A percentile compares a stretch with the other conserved stretches of the same genome.
These are phyloP conservation scores for Syzygium grande DNA, from an alignment of 345 rosid genomes.

Conservation along the genomic window DNA sequence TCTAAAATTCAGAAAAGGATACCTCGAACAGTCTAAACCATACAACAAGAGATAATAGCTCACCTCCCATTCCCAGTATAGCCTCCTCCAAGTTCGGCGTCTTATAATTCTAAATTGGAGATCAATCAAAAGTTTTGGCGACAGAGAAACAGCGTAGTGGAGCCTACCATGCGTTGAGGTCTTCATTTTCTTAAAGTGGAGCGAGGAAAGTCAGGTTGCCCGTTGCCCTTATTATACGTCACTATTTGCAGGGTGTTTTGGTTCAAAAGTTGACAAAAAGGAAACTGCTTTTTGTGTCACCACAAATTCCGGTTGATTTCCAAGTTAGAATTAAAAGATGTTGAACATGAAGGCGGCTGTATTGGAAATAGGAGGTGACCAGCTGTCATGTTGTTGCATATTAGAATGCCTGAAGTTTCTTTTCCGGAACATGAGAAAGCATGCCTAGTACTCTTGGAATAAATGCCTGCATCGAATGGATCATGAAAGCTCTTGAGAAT, in stretches of 20 bases:
- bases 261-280: not conserved
- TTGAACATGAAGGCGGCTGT: not conserved
- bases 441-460: not conserved
- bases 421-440: not conserved
- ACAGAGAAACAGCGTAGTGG: not conserved
- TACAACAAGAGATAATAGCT: not conserved
- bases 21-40: not conserved
- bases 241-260: not conserved
- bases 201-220: not conserved
- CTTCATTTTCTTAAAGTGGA: not conserved
- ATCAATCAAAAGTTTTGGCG: not conserved
- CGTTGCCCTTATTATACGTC: not conserved
- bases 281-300: not conserved
- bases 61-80: not conserved
- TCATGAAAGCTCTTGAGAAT: not conserved
- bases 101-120: not conserved
- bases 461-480: not conserved
- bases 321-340: not conserved
- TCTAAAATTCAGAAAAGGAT: not conserved
- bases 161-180: not conserved
- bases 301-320: not conserved
- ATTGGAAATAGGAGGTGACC: not conserved
- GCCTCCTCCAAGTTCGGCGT: not conserved
- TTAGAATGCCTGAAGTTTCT: not conserved
- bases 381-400: not conserved